Evolutionary conservation across 148 eudicot species (phyloP), one percentile per base, ranked within the genome.

Genomic region (Rheum nobile): DNA sequence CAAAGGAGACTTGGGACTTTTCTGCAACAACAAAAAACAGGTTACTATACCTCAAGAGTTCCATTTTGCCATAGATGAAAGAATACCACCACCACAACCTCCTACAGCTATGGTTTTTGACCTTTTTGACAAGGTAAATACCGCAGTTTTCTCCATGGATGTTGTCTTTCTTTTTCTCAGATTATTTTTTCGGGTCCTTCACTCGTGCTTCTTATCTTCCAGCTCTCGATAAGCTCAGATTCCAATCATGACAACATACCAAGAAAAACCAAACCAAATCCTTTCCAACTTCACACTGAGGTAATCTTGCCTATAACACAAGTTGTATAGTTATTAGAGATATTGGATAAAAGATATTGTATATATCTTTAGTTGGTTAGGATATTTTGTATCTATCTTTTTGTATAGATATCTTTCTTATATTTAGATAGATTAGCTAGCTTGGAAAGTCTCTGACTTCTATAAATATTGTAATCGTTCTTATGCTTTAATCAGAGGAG

Each of bases 211-310:
- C 71, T 35, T 38, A 47, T 1, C 71, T 73, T 83, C 67, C 89
- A 95, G 99, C 89, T 92, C 54, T 95, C 99, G 5, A 57, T 95
- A 74, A 68, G 65, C 72, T 92, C 97, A 61, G 96, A 92, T 75
- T 47, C 88, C 39, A 82, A 80, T 48, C 89, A 88, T 38, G 47
- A n/a, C n/a, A n/a, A n/a, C n/a, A n/a, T 95, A 72, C 91, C 84
- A 6, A 88, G 88, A 83, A 84, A 72, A 79, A 95, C 99, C 24
- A 80, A 77, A 69, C 97, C 94, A 24, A 88, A 85, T 75, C 96
- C 99, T 8, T 92, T 95, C 80, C 83, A 87, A 79, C 90, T 95
- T 44, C 85, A 86, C 46, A 95, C 99, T 2, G 97, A 95, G 89
- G n/a, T n/a, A n/a, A n/a, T n/a, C n/a, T n/a, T n/a, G n/a, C n/a